phyloP scores from a whole-genome alignment of 108 stramenopile species.

The Skeletonema grethae region DNA sequence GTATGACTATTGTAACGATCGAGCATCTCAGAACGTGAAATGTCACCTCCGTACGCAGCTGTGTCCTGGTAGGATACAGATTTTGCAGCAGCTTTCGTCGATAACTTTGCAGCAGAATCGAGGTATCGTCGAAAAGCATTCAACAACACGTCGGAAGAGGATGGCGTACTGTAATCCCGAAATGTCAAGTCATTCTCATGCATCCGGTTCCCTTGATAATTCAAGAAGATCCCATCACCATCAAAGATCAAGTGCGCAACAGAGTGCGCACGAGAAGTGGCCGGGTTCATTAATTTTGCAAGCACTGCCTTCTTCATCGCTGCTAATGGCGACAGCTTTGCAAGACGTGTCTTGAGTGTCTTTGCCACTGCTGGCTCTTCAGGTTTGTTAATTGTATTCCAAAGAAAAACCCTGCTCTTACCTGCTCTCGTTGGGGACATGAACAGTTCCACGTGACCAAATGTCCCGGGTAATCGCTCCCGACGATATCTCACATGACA shows the following conservation, averaged over 20 bases:
- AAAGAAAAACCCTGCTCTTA: constrained; percentile 20
- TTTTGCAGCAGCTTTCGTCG: constrained; percentile 6
- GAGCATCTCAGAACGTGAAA: constrained; percentile 16
- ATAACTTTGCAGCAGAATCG: constrained; percentile 13
- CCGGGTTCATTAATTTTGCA: constrained; percentile 16
- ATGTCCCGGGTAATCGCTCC: constrained; percentile 13
- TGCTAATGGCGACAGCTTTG: constrained; percentile 7
- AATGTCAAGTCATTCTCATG: constrained; percentile 10
- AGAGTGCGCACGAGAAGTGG: background rate
- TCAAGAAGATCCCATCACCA: constrained; percentile 33
- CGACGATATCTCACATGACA: constrained; percentile 22
- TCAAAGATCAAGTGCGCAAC: constrained; percentile 22
- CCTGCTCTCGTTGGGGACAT: constrained; percentile 28
- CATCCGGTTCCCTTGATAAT: constrained; percentile 30
- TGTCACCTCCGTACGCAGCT: constrained; percentile 3
- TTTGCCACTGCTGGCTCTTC: constrained; percentile 3
- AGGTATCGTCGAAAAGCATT: constrained; percentile 21
- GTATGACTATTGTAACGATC: constrained; percentile 33
- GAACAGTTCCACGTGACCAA: constrained; percentile 23
- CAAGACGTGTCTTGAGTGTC: constrained; percentile 9
- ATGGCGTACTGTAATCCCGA: constrained; percentile 26
- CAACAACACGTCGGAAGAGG: constrained; percentile 25
- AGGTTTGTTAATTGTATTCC: constrained; percentile 12
- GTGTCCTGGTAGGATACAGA: constrained; percentile 7
- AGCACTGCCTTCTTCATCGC: constrained; percentile 3